phyloP scores from a whole-genome alignment of 106 monocot species.

The Agapanthus africanus region DNA sequence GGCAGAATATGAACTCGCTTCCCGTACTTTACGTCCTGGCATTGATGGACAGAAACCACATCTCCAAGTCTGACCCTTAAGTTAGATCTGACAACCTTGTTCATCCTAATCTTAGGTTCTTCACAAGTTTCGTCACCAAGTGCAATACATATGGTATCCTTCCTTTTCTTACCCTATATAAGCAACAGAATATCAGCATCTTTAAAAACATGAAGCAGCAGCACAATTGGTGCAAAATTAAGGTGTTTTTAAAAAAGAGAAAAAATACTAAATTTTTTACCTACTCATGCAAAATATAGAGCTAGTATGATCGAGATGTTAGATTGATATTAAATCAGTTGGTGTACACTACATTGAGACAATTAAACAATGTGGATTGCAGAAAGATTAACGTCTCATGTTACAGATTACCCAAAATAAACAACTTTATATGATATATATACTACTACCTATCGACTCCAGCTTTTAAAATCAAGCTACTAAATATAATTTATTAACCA shows the following conservation, averaged over 20 bases:
- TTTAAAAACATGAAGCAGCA: background rate
- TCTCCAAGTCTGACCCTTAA: conserved; percentile 75
- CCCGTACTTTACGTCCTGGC: conserved; percentile 78
- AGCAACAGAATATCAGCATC: background rate
- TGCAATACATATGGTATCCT: conserved; percentile 73
- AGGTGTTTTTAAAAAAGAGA: background rate
- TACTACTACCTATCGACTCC: background rate
- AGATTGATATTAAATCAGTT: background rate
- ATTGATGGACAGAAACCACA: conserved; percentile 78
- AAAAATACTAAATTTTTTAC: background rate
- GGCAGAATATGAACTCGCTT: conserved; percentile 77
- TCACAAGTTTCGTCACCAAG: conserved; percentile 78
- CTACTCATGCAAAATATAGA: background rate
- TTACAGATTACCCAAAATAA: background rate
- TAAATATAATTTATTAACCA: too few species aligned
- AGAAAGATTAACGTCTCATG: background rate
- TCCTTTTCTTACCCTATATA: conserved; percentile 71
- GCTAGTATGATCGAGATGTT: background rate
- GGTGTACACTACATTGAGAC: background rate
- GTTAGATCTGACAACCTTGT: conserved; percentile 74
- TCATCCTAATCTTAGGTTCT: conserved; percentile 77
- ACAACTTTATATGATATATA: background rate
- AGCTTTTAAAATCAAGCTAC: background rate
- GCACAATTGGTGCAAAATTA: background rate
- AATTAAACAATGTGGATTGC: background rate